Evolutionary conservation across 1,139 yeast species (phyloP).

Genomic region (Saccharomyces hybrid): DNA sequence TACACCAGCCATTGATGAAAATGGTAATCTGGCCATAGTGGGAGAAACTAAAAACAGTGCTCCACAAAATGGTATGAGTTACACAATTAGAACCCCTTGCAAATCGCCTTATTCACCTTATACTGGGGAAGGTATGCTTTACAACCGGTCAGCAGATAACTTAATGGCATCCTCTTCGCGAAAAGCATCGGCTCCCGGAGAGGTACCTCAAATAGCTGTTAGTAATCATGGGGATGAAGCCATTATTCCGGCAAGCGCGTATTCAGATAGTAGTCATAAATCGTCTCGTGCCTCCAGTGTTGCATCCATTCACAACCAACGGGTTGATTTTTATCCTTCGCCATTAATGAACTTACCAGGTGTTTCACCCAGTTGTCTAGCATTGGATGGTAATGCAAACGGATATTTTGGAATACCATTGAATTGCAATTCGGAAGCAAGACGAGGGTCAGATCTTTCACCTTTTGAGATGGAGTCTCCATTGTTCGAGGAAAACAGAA

Average conservation of each 20-base stretch:
- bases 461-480: background rate
- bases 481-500: background rate
- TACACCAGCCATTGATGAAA: slow-evolving; percentile 32
- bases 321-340: background rate
- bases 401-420: slow-evolving; percentile 32
- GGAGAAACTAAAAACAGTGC: slow-evolving; percentile 17
- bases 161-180: background rate
- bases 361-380: slow-evolving; percentile 23
- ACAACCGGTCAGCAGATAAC: background rate
- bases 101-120: background rate
- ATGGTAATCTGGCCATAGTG: slow-evolving; percentile 30
- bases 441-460: slow-evolving; percentile 4
- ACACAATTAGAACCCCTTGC: slow-evolving; percentile 4
- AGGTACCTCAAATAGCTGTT: background rate
- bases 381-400: slow-evolving; percentile 26
- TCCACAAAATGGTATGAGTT: slow-evolving; percentile 6
- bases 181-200: background rate
- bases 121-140: background rate
- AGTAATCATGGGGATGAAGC: background rate
- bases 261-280: background rate
- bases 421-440: slow-evolving; percentile 4
- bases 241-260: background rate
- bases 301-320: background rate
- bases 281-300: background rate
- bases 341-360: slow-evolving; percentile 6